Evolutionary conservation across 345 rosid species (phyloP).

Genomic region (Angophora floribunda): DNA sequence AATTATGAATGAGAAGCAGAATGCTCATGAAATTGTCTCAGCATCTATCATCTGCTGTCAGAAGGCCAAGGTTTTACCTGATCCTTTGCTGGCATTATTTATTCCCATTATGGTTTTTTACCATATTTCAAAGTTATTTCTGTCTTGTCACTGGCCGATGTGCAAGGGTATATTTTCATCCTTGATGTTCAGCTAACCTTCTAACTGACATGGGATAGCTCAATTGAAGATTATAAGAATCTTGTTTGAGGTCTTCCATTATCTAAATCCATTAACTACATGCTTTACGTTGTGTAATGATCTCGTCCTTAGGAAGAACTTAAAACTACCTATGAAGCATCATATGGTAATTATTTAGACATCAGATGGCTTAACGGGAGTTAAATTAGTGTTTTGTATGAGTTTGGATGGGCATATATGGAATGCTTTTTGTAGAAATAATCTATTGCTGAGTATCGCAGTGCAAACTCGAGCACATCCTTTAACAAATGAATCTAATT

Average conservation of each 20-base stretch:
- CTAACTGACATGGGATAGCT: background rate
- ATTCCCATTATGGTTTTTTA: background rate
- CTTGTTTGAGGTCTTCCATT: background rate
- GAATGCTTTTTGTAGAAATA: background rate
- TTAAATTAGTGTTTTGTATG: background rate
- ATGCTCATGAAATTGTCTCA: constrained; percentile 76
- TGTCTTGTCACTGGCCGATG: background rate
- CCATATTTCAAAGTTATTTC: background rate
- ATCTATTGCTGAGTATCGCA: background rate
- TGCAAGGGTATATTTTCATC: background rate
- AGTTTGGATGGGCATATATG: background rate
- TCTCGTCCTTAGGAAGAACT: background rate
- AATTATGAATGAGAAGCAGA: constrained; percentile 68
- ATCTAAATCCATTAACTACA: background rate
- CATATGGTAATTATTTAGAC: background rate
- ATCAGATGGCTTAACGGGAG: background rate
- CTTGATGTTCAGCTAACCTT: background rate
- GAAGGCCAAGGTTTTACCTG: constrained; percentile 77
- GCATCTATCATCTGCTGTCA: constrained; percentile 90
- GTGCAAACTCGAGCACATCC: background rate
- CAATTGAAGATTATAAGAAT: background rate
- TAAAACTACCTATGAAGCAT: background rate
- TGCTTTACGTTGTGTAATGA: background rate
- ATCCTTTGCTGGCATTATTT: background rate
- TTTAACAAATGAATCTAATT: background rate